Conservation (phyloP, 2,329 filamentous ascomycete species). For the Monosporascus sp. region DNA sequence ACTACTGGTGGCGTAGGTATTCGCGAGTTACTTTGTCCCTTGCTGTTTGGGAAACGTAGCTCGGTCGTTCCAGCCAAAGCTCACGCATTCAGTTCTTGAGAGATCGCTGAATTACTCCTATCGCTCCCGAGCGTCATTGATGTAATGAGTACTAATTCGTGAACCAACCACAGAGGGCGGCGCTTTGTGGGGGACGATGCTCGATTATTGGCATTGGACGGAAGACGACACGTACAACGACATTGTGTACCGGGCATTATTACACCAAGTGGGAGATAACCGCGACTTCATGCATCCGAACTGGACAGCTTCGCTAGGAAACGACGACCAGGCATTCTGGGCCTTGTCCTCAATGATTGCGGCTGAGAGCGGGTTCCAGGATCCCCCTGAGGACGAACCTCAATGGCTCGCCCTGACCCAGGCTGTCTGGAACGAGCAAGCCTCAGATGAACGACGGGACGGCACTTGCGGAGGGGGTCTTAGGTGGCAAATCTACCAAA, state of each 20-base stretch:
- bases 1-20: slow-evolving; percentile 19
- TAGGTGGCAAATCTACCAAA: slow-evolving; percentile 62
- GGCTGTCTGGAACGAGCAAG: slow-evolving; percentile 60
- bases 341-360: slow-evolving; percentile 57
- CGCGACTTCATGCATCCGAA: slow-evolving; percentile 41
- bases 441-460: slow-evolving; percentile 49
- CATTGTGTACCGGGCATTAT: slow-evolving; percentile 37
- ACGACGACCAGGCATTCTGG: slow-evolving; percentile 61
- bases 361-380: slow-evolving; percentile 55
- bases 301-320: slow-evolving; percentile 37
- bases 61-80: slow-evolving; percentile 28
- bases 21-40: no score
- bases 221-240: slow-evolving; percentile 47
- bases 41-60: no score
- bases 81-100: no score
- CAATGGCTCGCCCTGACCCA: slow-evolving; percentile 61
- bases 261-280: slow-evolving; percentile 40
- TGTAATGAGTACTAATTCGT: no score
- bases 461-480: slow-evolving; percentile 55
- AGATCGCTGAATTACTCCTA: no score
- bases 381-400: slow-evolving; percentile 42
- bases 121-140: no score
- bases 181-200: slow-evolving; percentile 46
- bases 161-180: slow-evolving; percentile 30
- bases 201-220: slow-evolving; percentile 53